Percentiles rank a stretch among this genome's conserved stretches.
phyloP scores from a whole-genome alignment of 306 rosid species.

The Sechiopsis laciniata region DNA sequence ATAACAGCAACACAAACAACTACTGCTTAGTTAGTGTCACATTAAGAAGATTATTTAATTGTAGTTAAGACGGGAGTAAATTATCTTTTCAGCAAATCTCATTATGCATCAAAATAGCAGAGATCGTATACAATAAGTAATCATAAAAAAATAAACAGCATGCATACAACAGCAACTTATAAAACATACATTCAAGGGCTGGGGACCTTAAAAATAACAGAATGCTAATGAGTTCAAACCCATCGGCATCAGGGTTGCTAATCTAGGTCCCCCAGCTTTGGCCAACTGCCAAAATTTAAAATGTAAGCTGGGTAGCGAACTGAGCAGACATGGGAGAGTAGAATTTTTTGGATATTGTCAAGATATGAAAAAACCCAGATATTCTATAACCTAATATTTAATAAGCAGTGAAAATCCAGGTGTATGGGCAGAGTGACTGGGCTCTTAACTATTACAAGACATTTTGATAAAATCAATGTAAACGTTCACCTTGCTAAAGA shows the following conservation, averaged over 20 bases:
- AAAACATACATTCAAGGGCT: not conserved
- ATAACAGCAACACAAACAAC: not conserved
- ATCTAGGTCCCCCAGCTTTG: not conserved
- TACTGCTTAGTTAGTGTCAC: conserved; percentile 1
- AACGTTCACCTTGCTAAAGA: not conserved
- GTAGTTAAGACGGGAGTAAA: not conserved
- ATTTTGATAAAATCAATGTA: not conserved
- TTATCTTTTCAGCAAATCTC: not conserved
- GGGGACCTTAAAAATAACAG: not conserved
- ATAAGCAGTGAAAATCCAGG: not conserved
- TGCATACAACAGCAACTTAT: not conserved
- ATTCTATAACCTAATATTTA: not conserved
- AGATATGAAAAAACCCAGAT: conserved; percentile 1
- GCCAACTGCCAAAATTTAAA: not conserved
- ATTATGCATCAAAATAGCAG: not conserved
- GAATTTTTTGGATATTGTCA: not conserved
- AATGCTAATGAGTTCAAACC: not conserved
- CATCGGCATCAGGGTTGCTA: not conserved
- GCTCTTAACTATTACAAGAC: not conserved
- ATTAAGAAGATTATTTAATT: not conserved
- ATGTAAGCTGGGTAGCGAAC: not conserved
- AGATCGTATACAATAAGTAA: not conserved
- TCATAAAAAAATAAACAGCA: not conserved
- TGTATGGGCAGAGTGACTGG: not conserved
- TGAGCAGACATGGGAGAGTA: not conserved